phyloP scores from a whole-genome alignment of 352 stramenopile species.

The Blastocystis sp. region DNA sequence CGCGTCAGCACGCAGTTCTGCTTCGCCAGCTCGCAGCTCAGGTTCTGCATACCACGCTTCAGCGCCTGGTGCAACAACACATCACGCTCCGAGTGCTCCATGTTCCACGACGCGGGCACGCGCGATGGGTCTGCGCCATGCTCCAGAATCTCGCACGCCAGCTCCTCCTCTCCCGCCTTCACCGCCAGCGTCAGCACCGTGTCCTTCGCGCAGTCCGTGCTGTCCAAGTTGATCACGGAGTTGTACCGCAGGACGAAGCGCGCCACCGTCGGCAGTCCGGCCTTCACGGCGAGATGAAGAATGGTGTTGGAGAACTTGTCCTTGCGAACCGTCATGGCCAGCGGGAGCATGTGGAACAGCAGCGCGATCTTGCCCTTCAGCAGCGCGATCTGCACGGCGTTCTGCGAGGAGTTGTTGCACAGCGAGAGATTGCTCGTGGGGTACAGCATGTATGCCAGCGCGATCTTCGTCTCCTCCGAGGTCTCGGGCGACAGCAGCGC shows the following conservation, averaged over 20 bases:
- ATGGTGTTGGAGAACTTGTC: constrained; percentile 54
- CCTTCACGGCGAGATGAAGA: constrained; percentile 70
- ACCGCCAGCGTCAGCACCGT: constrained; percentile 62
- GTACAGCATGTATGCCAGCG: constrained; percentile 20
- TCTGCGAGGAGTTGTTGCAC: constrained; percentile 70
- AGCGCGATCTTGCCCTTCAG: constrained; percentile 52
- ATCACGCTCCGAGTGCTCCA: constrained; percentile 6
- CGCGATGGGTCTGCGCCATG: neutral
- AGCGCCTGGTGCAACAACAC: constrained; percentile 51
- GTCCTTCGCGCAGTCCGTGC: constrained; percentile 3
- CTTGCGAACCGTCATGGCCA: constrained; percentile 17
- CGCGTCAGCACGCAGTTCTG: constrained; percentile 25
- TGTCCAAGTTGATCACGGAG: neutral
- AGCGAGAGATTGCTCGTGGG: constrained; percentile 19
- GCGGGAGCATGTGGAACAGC: constrained; percentile 46
- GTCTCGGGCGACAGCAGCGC: constrained; percentile 27
- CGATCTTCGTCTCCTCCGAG: neutral
- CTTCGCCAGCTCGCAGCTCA: neutral
- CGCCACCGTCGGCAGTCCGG: constrained; percentile 37
- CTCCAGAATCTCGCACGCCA: constrained; percentile 67
- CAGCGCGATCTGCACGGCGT: constrained; percentile 32
- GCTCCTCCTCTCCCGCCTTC: constrained; percentile 56
- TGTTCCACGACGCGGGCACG: constrained; percentile 39
- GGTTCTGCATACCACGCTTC: constrained; percentile 54
- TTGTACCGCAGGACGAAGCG: constrained; percentile 36